These are phyloP conservation scores for Adansonia digitata DNA, from an alignment of 345 rosid species.

Conservation along the genomic window DNA sequence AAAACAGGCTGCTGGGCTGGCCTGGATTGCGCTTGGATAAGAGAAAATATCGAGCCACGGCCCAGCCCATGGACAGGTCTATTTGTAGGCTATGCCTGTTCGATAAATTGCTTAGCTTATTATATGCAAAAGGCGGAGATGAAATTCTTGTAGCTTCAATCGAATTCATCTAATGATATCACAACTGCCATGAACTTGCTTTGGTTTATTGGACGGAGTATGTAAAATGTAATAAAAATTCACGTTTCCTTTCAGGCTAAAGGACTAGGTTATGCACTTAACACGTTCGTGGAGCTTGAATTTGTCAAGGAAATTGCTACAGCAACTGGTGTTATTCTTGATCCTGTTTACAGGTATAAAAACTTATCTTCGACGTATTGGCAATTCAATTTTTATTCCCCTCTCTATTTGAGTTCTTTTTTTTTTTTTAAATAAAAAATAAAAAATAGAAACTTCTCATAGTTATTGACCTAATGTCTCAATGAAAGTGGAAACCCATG, in stretches of 20 bases:
- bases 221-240: background rate
- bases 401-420: background rate
- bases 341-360: slow-evolving; percentile 84
- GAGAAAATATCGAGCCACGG: no score
- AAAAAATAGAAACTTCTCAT: background rate
- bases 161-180: background rate
- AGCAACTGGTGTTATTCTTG: slow-evolving; percentile 75
- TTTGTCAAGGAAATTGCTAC: slow-evolving; percentile 75
- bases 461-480: background rate
- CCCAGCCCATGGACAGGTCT: no score
- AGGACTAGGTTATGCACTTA: slow-evolving; percentile 86
- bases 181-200: background rate
- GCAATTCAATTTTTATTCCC: background rate
- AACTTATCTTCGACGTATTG: background rate
- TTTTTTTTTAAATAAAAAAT: background rate
- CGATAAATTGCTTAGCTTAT: background rate
- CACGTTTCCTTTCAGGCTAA: slow-evolving; percentile 51
- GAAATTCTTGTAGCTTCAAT: background rate
- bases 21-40: no score
- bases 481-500: background rate
- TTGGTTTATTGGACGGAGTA: background rate
- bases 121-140: background rate
- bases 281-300: slow-evolving; percentile 67
- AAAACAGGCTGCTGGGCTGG: no score
- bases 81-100: background rate